phyloP scores from a whole-genome alignment of 208 protist genomes.

The Wallacemonas sp. region DNA sequence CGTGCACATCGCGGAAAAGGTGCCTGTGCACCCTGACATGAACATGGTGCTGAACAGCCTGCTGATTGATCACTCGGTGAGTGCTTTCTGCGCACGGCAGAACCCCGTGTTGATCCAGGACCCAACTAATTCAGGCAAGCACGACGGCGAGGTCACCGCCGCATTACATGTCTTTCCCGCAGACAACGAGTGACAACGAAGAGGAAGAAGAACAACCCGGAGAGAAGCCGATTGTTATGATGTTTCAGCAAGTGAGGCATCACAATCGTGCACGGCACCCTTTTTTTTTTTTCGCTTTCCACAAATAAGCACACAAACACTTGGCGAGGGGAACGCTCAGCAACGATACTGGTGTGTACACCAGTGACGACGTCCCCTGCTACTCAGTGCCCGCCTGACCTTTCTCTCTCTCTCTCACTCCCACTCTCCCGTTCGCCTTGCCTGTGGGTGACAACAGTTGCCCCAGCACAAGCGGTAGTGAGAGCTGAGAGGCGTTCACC shows the following conservation, averaged over 20 bases:
- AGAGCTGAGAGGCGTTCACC: no score
- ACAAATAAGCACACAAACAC: not conserved
- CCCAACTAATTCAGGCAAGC: not conserved
- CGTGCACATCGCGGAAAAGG: constrained; percentile 32
- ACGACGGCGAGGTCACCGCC: constrained; percentile 18
- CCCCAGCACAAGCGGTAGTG: no score
- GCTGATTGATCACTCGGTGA: constrained; percentile 49
- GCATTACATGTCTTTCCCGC: constrained; percentile 41
- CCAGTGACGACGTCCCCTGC: no score
- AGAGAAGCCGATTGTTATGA: not conserved
- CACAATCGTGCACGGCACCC: constrained; percentile 3
- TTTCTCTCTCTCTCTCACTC: not conserved
- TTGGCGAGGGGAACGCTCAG: no score
- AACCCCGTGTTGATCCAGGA: not conserved
- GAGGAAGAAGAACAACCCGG: no score
- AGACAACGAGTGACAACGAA: constrained; percentile 14
- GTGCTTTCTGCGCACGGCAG: constrained; percentile 20
- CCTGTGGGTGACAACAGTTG: no score
- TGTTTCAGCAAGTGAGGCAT: not conserved
- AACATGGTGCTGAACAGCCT: constrained; percentile 18
- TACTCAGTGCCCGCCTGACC: not conserved
- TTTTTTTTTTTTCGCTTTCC: constrained; percentile 13
- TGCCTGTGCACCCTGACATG: constrained; percentile 22
- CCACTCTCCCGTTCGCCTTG: no score
- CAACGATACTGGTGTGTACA: not conserved